Conservation (phyloP, 148 eudicot species). For the Oxyria digyna region DNA sequence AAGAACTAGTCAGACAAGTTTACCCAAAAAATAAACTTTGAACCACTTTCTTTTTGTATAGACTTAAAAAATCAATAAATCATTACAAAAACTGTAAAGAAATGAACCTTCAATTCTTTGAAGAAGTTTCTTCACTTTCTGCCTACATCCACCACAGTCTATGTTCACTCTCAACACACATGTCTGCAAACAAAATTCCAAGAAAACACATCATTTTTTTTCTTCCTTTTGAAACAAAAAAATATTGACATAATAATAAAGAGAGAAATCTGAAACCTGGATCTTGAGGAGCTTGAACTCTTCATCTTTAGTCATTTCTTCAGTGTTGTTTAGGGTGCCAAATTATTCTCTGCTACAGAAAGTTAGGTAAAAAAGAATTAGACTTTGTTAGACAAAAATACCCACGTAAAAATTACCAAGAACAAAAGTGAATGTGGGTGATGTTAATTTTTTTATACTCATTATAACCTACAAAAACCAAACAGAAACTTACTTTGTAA, state of each 20-base stretch:
- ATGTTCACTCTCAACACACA: slow-evolving; percentile 65
- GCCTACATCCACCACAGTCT: slow-evolving; percentile 78
- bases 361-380: not conserved
- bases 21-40: not conserved
- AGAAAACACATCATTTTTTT: not conserved
- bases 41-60: not conserved
- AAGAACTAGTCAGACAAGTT: not conserved
- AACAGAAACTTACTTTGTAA: slow-evolving; percentile 1
- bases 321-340: not conserved
- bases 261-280: slow-evolving; percentile 29
- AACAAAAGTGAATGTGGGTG: not conserved
- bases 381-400: not conserved
- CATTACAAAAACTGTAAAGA: not conserved
- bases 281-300: slow-evolving; percentile 76
- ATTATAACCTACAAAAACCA: not conserved
- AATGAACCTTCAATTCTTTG: slow-evolving; percentile 66
- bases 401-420: not conserved
- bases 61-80: not conserved
- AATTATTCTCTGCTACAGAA: not conserved
- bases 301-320: slow-evolving; percentile 63
- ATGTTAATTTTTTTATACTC: not conserved
- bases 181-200: slow-evolving; percentile 24
- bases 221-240: not conserved
- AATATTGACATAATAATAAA: not conserved
- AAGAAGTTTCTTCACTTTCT: slow-evolving; percentile 66